phyloP scores from a whole-genome alignment of 225 moss, liverwort and hornwort species.

The Polytrichum formosum region DNA sequence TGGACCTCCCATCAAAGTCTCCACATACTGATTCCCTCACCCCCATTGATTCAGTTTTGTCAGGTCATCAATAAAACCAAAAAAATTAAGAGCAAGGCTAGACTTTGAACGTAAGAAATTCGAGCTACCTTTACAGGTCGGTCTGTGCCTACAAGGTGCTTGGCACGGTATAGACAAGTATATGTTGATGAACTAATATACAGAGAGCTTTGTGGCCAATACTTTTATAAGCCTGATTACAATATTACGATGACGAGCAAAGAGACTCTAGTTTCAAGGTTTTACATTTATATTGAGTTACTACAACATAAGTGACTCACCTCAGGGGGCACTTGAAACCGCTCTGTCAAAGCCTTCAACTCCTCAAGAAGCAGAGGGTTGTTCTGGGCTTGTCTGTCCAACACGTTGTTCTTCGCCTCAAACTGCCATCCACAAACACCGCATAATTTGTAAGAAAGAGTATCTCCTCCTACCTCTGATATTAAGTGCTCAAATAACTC shows the following conservation, averaged over 20 bases:
- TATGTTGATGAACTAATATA: too few relatives aligned
- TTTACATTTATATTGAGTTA: neutral
- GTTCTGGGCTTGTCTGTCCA: conserved; percentile 97
- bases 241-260: too few relatives aligned
- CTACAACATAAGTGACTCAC: conserved; percentile 24
- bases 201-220: too few relatives aligned
- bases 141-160: too few relatives aligned
- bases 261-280: neutral
- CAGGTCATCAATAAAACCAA: conserved; percentile 1
- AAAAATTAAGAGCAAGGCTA: too few relatives aligned
- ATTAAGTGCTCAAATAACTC: too few relatives aligned
- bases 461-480: too few relatives aligned
- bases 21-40: conserved; percentile 29
- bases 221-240: too few relatives aligned
- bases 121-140: too few relatives aligned
- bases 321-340: conserved; percentile 85
- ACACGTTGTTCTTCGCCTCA: conserved; percentile 94
- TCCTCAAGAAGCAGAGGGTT: conserved; percentile 82
- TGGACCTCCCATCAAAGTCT: conserved; percentile 70
- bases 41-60: neutral
- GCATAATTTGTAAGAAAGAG: too few relatives aligned
- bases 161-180: too few relatives aligned
- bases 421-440: conserved; percentile 54
- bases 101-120: too few relatives aligned
- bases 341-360: conserved; percentile 76